Percentiles rank a stretch among this genome's conserved stretches.
These are phyloP conservation scores for Leersia perrieri DNA, from an alignment of 176 grass and related monocot genomes.

Conservation along the genomic window DNA sequence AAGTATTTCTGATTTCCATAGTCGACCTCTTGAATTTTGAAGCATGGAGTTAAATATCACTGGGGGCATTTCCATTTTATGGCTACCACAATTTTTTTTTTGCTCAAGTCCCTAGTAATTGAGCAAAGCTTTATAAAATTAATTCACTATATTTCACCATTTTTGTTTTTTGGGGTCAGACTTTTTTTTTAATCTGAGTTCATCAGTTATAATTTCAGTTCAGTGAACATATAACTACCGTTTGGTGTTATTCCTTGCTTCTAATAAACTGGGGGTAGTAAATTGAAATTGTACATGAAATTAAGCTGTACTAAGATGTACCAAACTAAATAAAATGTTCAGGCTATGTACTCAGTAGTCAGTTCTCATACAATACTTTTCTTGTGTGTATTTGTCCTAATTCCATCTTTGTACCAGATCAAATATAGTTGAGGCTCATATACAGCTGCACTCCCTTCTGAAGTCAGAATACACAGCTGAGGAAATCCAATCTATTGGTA, in stretches of 20 bases:
- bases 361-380: not conserved
- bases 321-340: not conserved
- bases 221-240: not conserved
- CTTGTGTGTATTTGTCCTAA: not conserved
- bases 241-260: not conserved
- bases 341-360: not conserved
- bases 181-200: not conserved
- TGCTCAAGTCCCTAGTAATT: slow-evolving; percentile 1
- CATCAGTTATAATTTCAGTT: not conserved
- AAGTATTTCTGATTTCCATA: not conserved
- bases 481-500: slow-evolving; percentile 67
- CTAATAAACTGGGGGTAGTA: not conserved
- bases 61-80: slow-evolving; percentile 3
- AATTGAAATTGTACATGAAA: not conserved
- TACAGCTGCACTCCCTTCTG: slow-evolving; percentile 75
- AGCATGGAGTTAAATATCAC: not conserved
- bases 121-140: slow-evolving; percentile 7
- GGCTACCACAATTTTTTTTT: not conserved
- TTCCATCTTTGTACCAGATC: slow-evolving; percentile 41
- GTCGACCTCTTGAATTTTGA: not conserved
- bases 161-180: not conserved
- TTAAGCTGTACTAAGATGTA: not conserved
- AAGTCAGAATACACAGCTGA: slow-evolving; percentile 81
- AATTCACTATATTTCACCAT: not conserved
- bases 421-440: slow-evolving; percentile 90